A percentile compares a stretch with the other conserved stretches of the same genome.
Conservation (phyloP, 2,329 filamentous ascomycete species). For the Knufia fluminis region DNA sequence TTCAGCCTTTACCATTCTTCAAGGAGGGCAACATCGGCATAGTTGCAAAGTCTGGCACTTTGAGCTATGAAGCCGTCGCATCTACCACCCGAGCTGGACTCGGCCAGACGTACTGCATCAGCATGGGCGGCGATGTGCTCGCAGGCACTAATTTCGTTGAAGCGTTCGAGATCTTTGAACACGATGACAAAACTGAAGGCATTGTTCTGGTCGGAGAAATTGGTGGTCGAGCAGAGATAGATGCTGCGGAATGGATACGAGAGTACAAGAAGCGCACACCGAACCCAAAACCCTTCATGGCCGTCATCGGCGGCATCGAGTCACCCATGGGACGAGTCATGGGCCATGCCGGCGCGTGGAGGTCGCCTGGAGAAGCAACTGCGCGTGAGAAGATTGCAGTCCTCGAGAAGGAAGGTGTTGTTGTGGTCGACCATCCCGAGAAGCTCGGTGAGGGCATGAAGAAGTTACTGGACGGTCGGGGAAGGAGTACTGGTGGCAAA, state of each 20-base stretch:
- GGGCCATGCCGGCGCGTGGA: slow-evolving; percentile 72
- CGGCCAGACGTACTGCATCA: slow-evolving; percentile 67
- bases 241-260: slow-evolving; percentile 64
- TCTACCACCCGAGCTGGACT: slow-evolving; percentile 64
- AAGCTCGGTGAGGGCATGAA: slow-evolving; percentile 64
- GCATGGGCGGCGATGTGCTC: slow-evolving; percentile 67
- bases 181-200: slow-evolving; percentile 59
- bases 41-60: slow-evolving; percentile 68
- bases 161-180: slow-evolving; percentile 55
- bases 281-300: slow-evolving; percentile 66
- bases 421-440: slow-evolving; percentile 65
- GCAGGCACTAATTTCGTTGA: slow-evolving; percentile 67
- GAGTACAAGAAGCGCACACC: slow-evolving; percentile 50
- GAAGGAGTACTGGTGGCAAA: slow-evolving; percentile 27
- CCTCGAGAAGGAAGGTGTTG: slow-evolving; percentile 57
- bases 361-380: slow-evolving; percentile 55
- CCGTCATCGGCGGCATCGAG: slow-evolving; percentile 57
- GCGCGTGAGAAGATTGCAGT: slow-evolving; percentile 57
- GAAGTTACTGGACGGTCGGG: slow-evolving; percentile 42
- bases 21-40: slow-evolving; percentile 61
- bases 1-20: slow-evolving; percentile 68
- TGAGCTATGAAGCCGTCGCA: slow-evolving; percentile 72
- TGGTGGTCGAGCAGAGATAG: slow-evolving; percentile 59
- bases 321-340: slow-evolving; percentile 59
- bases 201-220: slow-evolving; percentile 67